Percentiles rank a stretch among this genome's conserved stretches.
phyloP scores from a whole-genome alignment of 768 basidiomycete species.

The Lactifluus rugatus region DNA sequence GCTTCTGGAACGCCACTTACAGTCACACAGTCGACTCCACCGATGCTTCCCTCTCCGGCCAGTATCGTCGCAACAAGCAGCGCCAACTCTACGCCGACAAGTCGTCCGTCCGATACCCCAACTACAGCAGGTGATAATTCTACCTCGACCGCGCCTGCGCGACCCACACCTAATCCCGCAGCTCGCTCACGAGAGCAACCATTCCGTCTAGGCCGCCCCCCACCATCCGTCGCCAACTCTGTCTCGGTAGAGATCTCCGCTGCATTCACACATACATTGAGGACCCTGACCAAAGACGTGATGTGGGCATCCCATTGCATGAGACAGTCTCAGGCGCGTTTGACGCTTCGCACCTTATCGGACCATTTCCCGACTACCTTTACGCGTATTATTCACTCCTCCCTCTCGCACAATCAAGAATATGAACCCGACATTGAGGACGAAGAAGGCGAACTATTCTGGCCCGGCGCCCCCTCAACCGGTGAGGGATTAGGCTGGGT shows the following conservation, averaged over 20 bases:
- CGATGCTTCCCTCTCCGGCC: conserved; percentile 73
- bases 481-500: conserved; percentile 81
- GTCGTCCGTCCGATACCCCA: conserved; percentile 48
- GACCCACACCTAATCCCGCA: conserved; percentile 24
- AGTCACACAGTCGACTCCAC: conserved; percentile 35
- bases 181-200: conserved; percentile 20
- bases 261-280: conserved; percentile 22
- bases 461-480: conserved; percentile 64
- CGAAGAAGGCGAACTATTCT: conserved; percentile 78
- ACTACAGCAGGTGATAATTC: conserved; percentile 26
- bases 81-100: conserved; percentile 69
- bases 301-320: conserved; percentile 25
- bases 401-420: conserved; percentile 54
- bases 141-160: conserved; percentile 19
- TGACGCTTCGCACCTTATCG: conserved; percentile 59
- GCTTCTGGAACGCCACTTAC: conserved; percentile 17
- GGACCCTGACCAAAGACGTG: conserved; percentile 35
- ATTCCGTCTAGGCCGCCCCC: conserved; percentile 19
- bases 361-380: conserved; percentile 70
- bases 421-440: conserved; percentile 77
- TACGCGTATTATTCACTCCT: conserved; percentile 59
- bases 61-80: conserved; percentile 59
- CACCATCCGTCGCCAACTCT: conserved; percentile 19
- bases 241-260: conserved; percentile 20
- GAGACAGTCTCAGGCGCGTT: conserved; percentile 32